Evolutionary conservation across 257 asterid genomes (phyloP).

Genomic region (Lavandula angustifolia): DNA sequence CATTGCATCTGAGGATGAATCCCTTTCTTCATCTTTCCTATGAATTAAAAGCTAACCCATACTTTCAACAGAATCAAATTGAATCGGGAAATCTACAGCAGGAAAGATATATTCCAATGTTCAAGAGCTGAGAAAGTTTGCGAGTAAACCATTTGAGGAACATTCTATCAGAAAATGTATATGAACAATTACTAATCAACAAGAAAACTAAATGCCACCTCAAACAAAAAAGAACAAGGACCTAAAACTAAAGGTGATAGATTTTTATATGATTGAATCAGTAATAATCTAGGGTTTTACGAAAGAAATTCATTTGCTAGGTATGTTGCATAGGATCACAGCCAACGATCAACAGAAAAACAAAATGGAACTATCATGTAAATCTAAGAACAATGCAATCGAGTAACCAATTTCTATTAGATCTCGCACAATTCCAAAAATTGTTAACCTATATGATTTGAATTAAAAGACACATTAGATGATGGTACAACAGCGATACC

Average conservation of each 20-base stretch:
- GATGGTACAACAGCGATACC: background rate
- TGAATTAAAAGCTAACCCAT: too few relatives aligned
- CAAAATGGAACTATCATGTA: background rate
- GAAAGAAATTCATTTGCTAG: background rate
- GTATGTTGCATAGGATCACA: background rate
- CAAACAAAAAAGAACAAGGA: too few relatives aligned
- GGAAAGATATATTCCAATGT: background rate
- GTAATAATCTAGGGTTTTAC: background rate
- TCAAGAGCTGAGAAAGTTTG: background rate
- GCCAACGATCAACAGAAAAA: background rate
- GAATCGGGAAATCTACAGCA: slow-evolving; percentile 13
- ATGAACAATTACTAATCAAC: background rate
- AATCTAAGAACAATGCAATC: background rate
- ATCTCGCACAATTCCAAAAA: background rate
- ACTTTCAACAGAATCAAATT: background rate
- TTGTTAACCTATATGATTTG: background rate
- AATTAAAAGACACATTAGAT: background rate
- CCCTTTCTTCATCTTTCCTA: slow-evolving; percentile 73
- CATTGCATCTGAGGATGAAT: slow-evolving; percentile 80
- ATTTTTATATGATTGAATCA: too few relatives aligned
- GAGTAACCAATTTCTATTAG: background rate
- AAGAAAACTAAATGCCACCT: background rate
- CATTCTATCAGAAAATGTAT: slow-evolving; percentile 31
- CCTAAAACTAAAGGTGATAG: too few relatives aligned
- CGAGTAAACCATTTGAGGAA: slow-evolving; percentile 10